Base-by-base conservation (phyloP, 2,329 filamentous ascomycete species). In the Aspergillus vadensis region DNA sequence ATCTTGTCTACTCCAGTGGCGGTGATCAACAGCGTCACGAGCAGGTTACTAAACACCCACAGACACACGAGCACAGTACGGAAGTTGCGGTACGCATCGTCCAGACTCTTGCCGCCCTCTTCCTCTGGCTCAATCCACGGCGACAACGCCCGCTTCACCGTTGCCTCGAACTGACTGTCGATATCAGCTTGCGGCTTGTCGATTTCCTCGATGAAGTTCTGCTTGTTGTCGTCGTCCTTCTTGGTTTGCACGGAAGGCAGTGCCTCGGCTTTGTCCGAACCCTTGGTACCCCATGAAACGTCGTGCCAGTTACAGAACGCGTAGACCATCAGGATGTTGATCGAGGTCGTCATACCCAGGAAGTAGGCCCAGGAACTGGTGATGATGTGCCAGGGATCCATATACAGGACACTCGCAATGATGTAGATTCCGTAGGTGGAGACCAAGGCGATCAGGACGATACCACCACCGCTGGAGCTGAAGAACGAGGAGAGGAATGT, bases 241-340 rank as follows among this genome's bases (percentile, higher is more conserved):
- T 88, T 89, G 15, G 94, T 91, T 68, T 90, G 87, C 4, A 91
- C 95, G 38, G 95, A 96, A 0, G 95, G 95, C 21, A 99, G 84
- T 23, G 91, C 91, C 75, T 98, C 95, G 38, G 90, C 88, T 81
- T 96, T 97, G 82, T 99, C 95, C 5, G 95, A 91, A 74, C 95
- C 95, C 85, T 99, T 99, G 81, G 95, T 99, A 86, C 95, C 95
- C 95, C 95, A 99, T 14, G 95, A 98, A 55, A 99, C 95, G 82
- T 99, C 95, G 80, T 99, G 95, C 95, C 94, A 98, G 82, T 99
- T 99, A 88, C 92, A 96, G 86, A 97, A 99, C 62, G 95, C 92
- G 80, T 99, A 99, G 57, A 99, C 92, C 86, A 96, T 98, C 73
- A 99, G 89, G 68, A 99, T 96, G 84, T 99, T 99, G 88, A 97